Conservation (phyloP, 768 basidiomycete species). For the Tulasnella sp. region DNA sequence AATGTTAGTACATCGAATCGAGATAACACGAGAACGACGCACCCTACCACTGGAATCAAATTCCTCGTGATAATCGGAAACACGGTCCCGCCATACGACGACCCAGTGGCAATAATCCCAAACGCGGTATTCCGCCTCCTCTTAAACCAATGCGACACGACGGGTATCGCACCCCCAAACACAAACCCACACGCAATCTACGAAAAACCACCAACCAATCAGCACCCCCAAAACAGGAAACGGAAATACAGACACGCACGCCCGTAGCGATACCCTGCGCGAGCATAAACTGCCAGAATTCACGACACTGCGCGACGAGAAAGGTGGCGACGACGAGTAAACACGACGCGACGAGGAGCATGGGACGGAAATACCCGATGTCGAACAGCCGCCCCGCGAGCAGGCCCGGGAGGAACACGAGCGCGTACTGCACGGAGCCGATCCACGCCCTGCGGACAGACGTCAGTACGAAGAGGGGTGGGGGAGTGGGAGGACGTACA, state of each 20-base stretch:
- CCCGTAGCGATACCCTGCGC: conserved; percentile 61
- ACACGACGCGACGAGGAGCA: conserved; percentile 37
- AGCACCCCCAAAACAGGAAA: not conserved
- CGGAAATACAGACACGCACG: conserved; percentile 29
- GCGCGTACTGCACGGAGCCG: conserved; percentile 19
- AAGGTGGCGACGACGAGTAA: conserved; percentile 45
- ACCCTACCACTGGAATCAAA: conserved; percentile 19
- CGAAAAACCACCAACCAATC: not conserved
- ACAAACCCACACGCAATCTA: conserved; percentile 42
- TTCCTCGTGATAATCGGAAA: conserved; percentile 19
- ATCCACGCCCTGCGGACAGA: conserved; percentile 6
- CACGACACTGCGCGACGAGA: conserved; percentile 54
- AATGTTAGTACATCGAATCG: not conserved
- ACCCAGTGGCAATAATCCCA: conserved; percentile 39
- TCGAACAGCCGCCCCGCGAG: conserved; percentile 61
- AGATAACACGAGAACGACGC: not conserved
- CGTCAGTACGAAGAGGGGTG: too few species aligned
- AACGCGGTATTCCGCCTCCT: conserved; percentile 42
- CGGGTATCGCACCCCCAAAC: conserved; percentile 47
- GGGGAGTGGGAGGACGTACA: conserved; percentile 8
- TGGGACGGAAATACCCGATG: conserved; percentile 48
- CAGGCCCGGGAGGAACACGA: conserved; percentile 29
- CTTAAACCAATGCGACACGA: conserved; percentile 65
- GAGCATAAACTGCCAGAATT: conserved; percentile 68
- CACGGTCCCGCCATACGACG: conserved; percentile 15